Base-by-base conservation (phyloP, 129 eudicot species). In the Flaveria ramosissima region DNA sequence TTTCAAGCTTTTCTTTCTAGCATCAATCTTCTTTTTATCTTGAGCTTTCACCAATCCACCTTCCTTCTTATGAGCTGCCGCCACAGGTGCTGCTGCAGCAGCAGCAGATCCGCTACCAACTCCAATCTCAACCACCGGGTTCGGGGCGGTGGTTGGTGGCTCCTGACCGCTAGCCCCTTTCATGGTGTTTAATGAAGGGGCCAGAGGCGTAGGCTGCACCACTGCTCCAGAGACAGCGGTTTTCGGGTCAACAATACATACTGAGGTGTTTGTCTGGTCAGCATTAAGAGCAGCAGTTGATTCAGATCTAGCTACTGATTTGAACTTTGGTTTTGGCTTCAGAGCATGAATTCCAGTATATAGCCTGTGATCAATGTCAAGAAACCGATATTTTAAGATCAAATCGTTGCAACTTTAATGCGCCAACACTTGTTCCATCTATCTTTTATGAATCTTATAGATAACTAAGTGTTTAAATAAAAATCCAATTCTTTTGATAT, bases 1-100 rank as follows among this genome's bases (percentile, higher is more conserved):
- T 84, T 90, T 93, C 85, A 93, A 83, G 87, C 97, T 93, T 73
- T 90, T 90, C 91, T 93, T 93, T 82, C 97, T 87, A 3, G 96
- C 98, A 75, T 93, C 98, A 12, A 90, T 90, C 89, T 88, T 93
- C 92, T 83, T 93, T 81, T 90, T 93, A 85, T 88, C 80, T 10
- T 82, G 91, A 59, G 74, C 87, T 73, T 90, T 92, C 20, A 67
- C 39, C 72, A 81, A 69, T 61, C 88, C 87, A 11, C 63, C 75
- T 74, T 88, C 94, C 83, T 92, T 93, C 86, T 87, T 93, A 27
- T 68, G 83, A 8, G 72, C 15, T 26, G 64, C 27, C 39, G 42
- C 60, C 21, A 82, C 51, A 47, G 96, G 57, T 20, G 86, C 85
- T 7, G 86, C 72, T 9, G 86, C 72, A 14, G 75, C 65, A 45